Conservation (phyloP, 1,284 basidiomycete species). For the Ustilago crameri region DNA sequence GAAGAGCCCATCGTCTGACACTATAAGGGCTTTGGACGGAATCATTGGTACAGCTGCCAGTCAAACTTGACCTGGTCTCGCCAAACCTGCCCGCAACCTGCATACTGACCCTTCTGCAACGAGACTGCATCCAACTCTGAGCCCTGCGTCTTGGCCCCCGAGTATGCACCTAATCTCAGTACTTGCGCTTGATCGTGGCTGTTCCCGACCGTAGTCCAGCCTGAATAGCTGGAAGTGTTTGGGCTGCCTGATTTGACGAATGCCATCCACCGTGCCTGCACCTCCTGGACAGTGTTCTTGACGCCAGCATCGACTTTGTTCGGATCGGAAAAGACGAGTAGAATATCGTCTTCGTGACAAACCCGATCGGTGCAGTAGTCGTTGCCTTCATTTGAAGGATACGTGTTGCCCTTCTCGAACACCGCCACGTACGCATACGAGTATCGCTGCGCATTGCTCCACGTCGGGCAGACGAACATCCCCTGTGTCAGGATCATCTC, state of each 20-base stretch:
- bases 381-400: slow-evolving; percentile 40
- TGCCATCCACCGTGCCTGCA: slow-evolving; percentile 45
- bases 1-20: too few species aligned
- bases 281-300: slow-evolving; percentile 17
- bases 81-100: slow-evolving; percentile 43
- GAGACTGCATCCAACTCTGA: slow-evolving; percentile 23
- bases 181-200: slow-evolving; percentile 13
- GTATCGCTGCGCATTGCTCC: slow-evolving; percentile 46
- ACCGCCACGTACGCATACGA: slow-evolving; percentile 26
- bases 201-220: slow-evolving; percentile 25
- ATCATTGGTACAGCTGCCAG: slow-evolving; percentile 58
- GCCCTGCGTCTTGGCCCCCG: not conserved
- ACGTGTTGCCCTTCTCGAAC: slow-evolving; percentile 38
- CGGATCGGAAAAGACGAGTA: slow-evolving; percentile 41
- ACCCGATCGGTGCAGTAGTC: slow-evolving; percentile 48
- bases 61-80: slow-evolving; percentile 46
- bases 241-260: slow-evolving; percentile 48
- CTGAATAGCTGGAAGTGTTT: slow-evolving; percentile 21
- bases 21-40: too few species aligned
- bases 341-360: slow-evolving; percentile 64
- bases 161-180: slow-evolving; percentile 32
- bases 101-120: slow-evolving; percentile 25
- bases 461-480: slow-evolving; percentile 46
- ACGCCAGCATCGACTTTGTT: slow-evolving; percentile 10
- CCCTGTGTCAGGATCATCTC: slow-evolving; percentile 51